phyloP scores from a whole-genome alignment of 2,329 filamentous ascomycete species.

The Myriangium duriaei region DNA sequence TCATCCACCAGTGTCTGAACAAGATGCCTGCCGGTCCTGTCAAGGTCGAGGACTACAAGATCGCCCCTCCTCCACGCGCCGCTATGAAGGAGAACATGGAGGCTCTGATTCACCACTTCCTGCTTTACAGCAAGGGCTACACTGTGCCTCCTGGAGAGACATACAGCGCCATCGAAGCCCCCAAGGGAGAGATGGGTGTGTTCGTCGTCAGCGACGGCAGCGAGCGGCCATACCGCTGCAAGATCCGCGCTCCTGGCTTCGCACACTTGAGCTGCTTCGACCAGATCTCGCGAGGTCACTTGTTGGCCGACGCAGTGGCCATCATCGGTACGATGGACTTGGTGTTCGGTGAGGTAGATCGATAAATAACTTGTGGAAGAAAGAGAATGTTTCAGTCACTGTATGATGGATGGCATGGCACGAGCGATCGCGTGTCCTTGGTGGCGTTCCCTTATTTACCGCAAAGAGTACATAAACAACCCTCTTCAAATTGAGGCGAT shows the following conservation, averaged over 20 bases:
- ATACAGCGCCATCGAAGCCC: constrained; percentile 96
- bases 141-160: constrained; percentile 94
- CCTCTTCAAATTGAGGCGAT: no score
- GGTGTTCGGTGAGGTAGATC: constrained; percentile 57
- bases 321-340: constrained; percentile 61
- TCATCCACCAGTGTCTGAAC: constrained; percentile 98
- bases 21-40: constrained; percentile 94
- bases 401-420: constrained; percentile 1
- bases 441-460: no score
- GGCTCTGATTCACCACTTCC: constrained; percentile 96
- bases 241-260: constrained; percentile 93
- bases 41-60: constrained; percentile 97
- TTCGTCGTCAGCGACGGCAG: constrained; percentile 92
- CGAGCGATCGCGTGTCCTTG: no score
- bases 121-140: constrained; percentile 98
- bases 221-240: constrained; percentile 93
- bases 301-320: constrained; percentile 91
- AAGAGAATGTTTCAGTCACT: background rate
- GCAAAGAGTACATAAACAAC: no score
- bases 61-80: constrained; percentile 83
- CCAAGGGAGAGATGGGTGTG: constrained; percentile 99
- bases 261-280: constrained; percentile 92
- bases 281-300: constrained; percentile 79
- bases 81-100: constrained; percentile 99
- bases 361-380: constrained; percentile 10